phyloP scores from a whole-genome alignment of 768 basidiomycete genomes.

The Piloderma croceum region DNA sequence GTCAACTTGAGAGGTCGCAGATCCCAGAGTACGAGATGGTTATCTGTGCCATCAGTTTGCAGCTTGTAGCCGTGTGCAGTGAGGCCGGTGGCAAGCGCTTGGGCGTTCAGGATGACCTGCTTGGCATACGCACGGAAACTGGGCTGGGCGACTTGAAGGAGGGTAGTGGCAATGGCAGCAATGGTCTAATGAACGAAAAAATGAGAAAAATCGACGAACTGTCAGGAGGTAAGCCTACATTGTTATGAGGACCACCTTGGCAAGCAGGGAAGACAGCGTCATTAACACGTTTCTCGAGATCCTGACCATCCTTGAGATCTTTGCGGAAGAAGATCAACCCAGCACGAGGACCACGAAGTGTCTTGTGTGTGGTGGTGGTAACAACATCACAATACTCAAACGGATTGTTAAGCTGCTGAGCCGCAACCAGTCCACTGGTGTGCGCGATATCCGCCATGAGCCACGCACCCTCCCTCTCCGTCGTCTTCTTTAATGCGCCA shows the following conservation, averaged over 20 bases:
- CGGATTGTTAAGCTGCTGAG: slow-evolving; percentile 82
- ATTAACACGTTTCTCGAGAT: slow-evolving; percentile 95
- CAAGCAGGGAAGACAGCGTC: slow-evolving; percentile 99
- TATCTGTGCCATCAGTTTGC: slow-evolving; percentile 95
- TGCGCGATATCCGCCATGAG: slow-evolving; percentile 98
- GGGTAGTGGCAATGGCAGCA: slow-evolving; percentile 87
- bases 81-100: slow-evolving; percentile 67
- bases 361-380: slow-evolving; percentile 99
- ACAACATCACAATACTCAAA: slow-evolving; percentile 97
- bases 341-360: slow-evolving; percentile 95
- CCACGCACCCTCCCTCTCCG: slow-evolving; percentile 85
- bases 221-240: slow-evolving; percentile 44
- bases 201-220: not conserved
- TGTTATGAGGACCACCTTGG: slow-evolving; percentile 99
- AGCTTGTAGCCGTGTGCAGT: slow-evolving; percentile 85
- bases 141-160: slow-evolving; percentile 86
- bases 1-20: slow-evolving; percentile 91
- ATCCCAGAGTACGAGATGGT: slow-evolving; percentile 98
- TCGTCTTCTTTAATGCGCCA: slow-evolving; percentile 68
- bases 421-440: slow-evolving; percentile 92
- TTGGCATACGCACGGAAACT: slow-evolving; percentile 88
- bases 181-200: slow-evolving; percentile 58
- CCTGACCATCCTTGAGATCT: slow-evolving; percentile 72
- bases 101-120: slow-evolving; percentile 89
- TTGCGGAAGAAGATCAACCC: slow-evolving; percentile 98